Base-by-base conservation (phyloP, 179 eudicot genomes). In the Beta lomatogona region DNA sequence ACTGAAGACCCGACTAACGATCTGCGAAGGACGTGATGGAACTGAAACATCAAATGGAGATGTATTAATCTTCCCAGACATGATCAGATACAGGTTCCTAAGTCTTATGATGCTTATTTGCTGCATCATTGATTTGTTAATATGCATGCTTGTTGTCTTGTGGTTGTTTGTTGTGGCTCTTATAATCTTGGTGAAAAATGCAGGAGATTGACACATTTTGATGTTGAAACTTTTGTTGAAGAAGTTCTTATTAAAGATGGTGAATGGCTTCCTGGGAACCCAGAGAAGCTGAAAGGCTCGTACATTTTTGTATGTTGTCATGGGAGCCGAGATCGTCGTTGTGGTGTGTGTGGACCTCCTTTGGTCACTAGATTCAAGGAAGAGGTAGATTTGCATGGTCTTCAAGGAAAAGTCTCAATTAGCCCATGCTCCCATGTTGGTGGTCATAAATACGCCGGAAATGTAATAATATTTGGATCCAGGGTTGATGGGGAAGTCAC, bases 141-240 rank as follows among this genome's bases (percentile, higher is more conserved):
- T 31, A 19, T 78, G 73, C 75, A 14, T 50, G 28, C 22, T 36
- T 48, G 0, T 48, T 8, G 71, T 36, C 71, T 63, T 63, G 22
- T 68, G 41, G 45, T 18, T 25, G 19, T 46, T 69, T 63, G 13
- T 61, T 70, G n/a, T 59, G 66, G 64, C 65, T 31, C 78, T 84
- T 57, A 44, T 68, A 54, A 57, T 68, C 19, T 71, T 78, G 41
- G 18, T 68, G 74, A 70, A 11, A 59, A 50, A 60, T 90, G 84
- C 88, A 96, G 99, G 97, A 90, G 98, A 86, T 89, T 94, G 92
- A 96, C 99, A 31, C 99, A 96, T 89, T 94, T 94, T 82, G 99
- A 96, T 79, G 88, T 96, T 54, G 98, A 96, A 78, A 96, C 99
- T 52, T 96, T 96, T 86, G 99, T 96, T 21, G 97, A 96, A 83